phyloP scores from a whole-genome alignment of 2,329 filamentous ascomycete genomes.

The Aspergillus sergii region DNA sequence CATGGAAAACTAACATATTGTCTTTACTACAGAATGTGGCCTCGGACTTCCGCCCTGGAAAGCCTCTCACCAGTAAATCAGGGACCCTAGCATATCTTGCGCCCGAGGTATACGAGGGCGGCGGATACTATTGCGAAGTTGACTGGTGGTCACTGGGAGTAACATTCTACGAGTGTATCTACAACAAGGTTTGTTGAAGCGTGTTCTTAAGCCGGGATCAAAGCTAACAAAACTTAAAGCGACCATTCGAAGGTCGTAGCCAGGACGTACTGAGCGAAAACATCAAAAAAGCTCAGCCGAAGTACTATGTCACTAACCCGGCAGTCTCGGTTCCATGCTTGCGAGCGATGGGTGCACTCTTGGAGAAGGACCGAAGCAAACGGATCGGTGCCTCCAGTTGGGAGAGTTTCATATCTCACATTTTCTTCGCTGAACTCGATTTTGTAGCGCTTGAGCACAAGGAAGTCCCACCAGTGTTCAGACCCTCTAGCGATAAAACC shows the following conservation, averaged over 20 bases:
- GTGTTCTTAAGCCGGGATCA: not conserved
- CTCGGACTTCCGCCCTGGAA: constrained; percentile 83
- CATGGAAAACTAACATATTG: constrained; percentile 13
- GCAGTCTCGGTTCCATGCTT: constrained; percentile 86
- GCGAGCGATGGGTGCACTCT: constrained; percentile 80
- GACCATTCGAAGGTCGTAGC: constrained; percentile 88
- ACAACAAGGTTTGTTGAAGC: constrained; percentile 75
- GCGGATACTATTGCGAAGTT: constrained; percentile 84
- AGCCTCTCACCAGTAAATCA: constrained; percentile 88
- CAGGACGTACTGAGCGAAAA: constrained; percentile 78
- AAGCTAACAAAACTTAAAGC: constrained; percentile 55
- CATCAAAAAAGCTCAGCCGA: constrained; percentile 79
- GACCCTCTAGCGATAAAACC: constrained; percentile 94
- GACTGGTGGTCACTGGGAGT: constrained; percentile 99
- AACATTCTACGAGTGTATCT: constrained; percentile 99
- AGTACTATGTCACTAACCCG: constrained; percentile 89
- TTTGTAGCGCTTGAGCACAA: constrained; percentile 84
- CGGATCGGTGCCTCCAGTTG: constrained; percentile 83
- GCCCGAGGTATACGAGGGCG: constrained; percentile 90
- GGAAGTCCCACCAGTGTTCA: constrained; percentile 86
- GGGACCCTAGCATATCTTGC: constrained; percentile 94
- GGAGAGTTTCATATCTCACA: constrained; percentile 81
- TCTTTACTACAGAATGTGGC: constrained; percentile 75
- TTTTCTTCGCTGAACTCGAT: constrained; percentile 85
- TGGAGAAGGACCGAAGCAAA: constrained; percentile 77